A percentile compares a stretch with the other conserved stretches of the same genome.
Evolutionary conservation across 352 stramenopile species (phyloP).

Genomic region (Ophiocytium majus): DNA sequence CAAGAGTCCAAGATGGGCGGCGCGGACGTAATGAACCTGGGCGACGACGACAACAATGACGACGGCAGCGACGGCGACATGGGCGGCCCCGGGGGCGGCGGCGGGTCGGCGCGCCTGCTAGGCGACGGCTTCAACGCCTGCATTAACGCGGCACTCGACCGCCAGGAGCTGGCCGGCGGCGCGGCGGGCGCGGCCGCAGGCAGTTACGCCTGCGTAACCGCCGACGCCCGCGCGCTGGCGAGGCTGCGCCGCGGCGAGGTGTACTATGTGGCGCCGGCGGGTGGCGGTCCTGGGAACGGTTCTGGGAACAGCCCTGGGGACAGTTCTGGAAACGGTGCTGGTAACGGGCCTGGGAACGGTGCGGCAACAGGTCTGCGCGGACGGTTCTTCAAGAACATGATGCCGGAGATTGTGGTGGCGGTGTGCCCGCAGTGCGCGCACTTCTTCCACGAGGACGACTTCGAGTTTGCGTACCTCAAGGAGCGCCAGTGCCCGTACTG

Average conservation of each 20-base stretch:
- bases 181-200: too few species aligned
- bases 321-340: neutral
- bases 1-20: slow-evolving; percentile 54
- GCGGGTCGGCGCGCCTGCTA: slow-evolving; percentile 58
- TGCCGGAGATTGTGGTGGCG: slow-evolving; percentile 83
- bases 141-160: slow-evolving; percentile 79
- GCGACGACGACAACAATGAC: slow-evolving; percentile 60
- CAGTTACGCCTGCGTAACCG: slow-evolving; percentile 61
- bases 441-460: slow-evolving; percentile 92
- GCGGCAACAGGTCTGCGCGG: neutral
- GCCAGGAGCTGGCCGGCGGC: slow-evolving; percentile 62
- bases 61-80: slow-evolving; percentile 35
- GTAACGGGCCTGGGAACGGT: slow-evolving; percentile 14
- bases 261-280: slow-evolving; percentile 67
- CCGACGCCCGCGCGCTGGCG: slow-evolving; percentile 71
- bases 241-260: slow-evolving; percentile 73
- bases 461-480: slow-evolving; percentile 86
- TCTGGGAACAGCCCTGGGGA: neutral
- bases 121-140: slow-evolving; percentile 60
- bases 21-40: slow-evolving; percentile 74
- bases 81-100: slow-evolving; percentile 49
- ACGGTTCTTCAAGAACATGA: slow-evolving; percentile 79
- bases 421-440: slow-evolving; percentile 78
- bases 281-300: neutral
- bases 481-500: slow-evolving; percentile 80